These are phyloP conservation scores for Globisporangium nagaii DNA, from an alignment of 352 stramenopile genomes.

Conservation along the genomic window DNA sequence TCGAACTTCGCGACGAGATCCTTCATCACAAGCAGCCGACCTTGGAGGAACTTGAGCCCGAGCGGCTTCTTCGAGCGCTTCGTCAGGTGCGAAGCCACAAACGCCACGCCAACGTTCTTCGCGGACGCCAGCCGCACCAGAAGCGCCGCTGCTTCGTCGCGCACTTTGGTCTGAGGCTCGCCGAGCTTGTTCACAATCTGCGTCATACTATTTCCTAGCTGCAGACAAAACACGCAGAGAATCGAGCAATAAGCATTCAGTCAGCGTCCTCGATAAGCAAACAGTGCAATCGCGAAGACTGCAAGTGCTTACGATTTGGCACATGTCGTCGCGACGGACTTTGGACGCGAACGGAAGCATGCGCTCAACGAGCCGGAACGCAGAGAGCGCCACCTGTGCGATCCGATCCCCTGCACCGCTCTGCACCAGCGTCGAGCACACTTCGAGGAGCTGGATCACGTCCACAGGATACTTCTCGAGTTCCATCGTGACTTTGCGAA, in stretches of 20 bases:
- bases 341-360: conserved; percentile 45
- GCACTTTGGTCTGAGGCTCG: conserved; percentile 65
- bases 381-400: conserved; percentile 65
- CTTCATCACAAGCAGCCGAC: conserved; percentile 55
- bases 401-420: conserved; percentile 70
- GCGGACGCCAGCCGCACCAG: conserved; percentile 40
- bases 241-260: too few species aligned
- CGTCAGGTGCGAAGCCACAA: conserved; percentile 52
- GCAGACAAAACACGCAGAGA: neutral
- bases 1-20: conserved; percentile 54
- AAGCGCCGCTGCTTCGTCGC: conserved; percentile 51
- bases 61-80: conserved; percentile 76
- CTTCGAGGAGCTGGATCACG: conserved; percentile 37
- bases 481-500: conserved; percentile 79
- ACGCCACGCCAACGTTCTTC: conserved; percentile 63
- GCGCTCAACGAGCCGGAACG: conserved; percentile 59
- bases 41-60: conserved; percentile 64
- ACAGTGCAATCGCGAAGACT: conserved; percentile 9
- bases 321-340: conserved; percentile 60
- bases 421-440: conserved; percentile 67
- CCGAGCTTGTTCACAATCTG: conserved; percentile 78
- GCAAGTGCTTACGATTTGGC: conserved; percentile 59
- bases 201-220: conserved; percentile 73
- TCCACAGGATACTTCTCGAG: conserved; percentile 51
- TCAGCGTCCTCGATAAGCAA: too few species aligned